phyloP scores from a whole-genome alignment of 139 green algal species.

The Zygnema cylindricum region DNA sequence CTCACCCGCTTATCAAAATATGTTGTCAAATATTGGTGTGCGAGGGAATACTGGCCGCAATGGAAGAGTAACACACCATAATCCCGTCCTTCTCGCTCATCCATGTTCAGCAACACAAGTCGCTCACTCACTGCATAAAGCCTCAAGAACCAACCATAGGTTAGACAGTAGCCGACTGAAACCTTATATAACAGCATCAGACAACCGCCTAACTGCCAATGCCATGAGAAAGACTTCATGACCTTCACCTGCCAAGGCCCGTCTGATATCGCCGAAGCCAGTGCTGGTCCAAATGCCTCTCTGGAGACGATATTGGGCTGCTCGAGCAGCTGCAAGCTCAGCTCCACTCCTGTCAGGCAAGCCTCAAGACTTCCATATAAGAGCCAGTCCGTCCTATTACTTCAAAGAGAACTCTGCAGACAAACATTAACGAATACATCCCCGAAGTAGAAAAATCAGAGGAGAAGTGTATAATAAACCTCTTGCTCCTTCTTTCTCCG shows the following conservation, averaged over 20 bases:
- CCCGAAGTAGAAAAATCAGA: too few relatives aligned
- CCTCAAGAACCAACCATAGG: neutral
- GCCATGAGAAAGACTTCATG: too few relatives aligned
- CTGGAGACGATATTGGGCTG: conserved; percentile 73
- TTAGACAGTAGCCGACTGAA: neutral
- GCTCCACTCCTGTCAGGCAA: conserved; percentile 58
- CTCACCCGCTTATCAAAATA: too few relatives aligned
- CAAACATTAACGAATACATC: too few relatives aligned
- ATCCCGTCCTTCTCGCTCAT: conserved; percentile 15
- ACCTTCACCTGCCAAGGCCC: conserved; percentile 45
- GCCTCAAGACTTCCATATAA: neutral
- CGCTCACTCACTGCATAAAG: conserved; percentile 6
- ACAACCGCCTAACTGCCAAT: neutral
- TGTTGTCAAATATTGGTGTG: neutral
- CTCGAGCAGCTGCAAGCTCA: conserved; percentile 63
- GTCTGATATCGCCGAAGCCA: conserved; percentile 76
- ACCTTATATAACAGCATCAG: neutral
- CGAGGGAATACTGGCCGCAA: conserved; percentile 26
- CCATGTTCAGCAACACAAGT: conserved; percentile 16
- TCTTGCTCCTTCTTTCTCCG: too few relatives aligned
- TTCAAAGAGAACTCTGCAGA: neutral
- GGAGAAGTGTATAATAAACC: too few relatives aligned
- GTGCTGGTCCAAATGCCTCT: conserved; percentile 83
- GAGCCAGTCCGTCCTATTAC: neutral
- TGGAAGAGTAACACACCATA: conserved; percentile 39